These are phyloP conservation scores for Lagenidium giganteum DNA, from an alignment of 352 stramenopile genomes.

Conservation along the genomic window DNA sequence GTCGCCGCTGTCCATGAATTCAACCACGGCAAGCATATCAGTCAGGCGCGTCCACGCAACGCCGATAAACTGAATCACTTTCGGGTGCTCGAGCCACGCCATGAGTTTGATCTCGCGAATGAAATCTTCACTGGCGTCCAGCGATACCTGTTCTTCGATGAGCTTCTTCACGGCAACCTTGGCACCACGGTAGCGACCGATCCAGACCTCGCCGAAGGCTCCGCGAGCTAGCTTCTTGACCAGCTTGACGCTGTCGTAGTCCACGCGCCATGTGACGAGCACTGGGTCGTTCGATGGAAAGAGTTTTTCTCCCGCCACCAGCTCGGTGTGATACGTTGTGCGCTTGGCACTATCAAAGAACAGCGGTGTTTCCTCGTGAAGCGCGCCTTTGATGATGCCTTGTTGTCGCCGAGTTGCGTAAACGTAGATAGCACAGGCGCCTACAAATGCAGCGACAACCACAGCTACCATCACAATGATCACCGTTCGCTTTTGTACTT, in stretches of 20 bases:
- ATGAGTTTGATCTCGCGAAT: slow-evolving; percentile 68
- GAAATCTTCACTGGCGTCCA: slow-evolving; percentile 55
- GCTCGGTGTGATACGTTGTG: slow-evolving; percentile 45
- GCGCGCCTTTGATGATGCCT: slow-evolving; percentile 32
- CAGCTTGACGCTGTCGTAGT: slow-evolving; percentile 64
- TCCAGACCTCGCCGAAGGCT: slow-evolving; percentile 68
- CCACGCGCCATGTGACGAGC: slow-evolving; percentile 64
- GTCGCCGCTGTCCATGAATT: slow-evolving; percentile 69
- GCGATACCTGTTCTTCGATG: slow-evolving; percentile 33
- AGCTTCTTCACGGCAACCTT: slow-evolving; percentile 60
- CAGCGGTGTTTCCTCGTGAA: slow-evolving; percentile 67
- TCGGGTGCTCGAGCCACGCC: slow-evolving; percentile 63
- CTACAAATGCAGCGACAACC: slow-evolving; percentile 29
- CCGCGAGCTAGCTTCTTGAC: slow-evolving; percentile 61
- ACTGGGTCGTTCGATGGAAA: slow-evolving; percentile 69
- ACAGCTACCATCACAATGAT: slow-evolving; percentile 20
- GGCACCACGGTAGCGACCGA: slow-evolving; percentile 51
- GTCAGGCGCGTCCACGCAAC: slow-evolving; percentile 66
- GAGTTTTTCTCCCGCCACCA: slow-evolving; percentile 49
- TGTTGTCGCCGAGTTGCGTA: slow-evolving; percentile 29
- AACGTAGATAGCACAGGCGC: slow-evolving; percentile 33
- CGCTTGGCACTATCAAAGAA: slow-evolving; percentile 70
- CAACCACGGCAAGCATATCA: slow-evolving; percentile 62
- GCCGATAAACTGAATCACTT: slow-evolving; percentile 63
- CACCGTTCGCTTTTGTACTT: no score